Evolutionary conservation across 768 basidiomycete species (phyloP), one percentile per base, ranked within the genome.

Genomic region (Trametes coccinea): DNA sequence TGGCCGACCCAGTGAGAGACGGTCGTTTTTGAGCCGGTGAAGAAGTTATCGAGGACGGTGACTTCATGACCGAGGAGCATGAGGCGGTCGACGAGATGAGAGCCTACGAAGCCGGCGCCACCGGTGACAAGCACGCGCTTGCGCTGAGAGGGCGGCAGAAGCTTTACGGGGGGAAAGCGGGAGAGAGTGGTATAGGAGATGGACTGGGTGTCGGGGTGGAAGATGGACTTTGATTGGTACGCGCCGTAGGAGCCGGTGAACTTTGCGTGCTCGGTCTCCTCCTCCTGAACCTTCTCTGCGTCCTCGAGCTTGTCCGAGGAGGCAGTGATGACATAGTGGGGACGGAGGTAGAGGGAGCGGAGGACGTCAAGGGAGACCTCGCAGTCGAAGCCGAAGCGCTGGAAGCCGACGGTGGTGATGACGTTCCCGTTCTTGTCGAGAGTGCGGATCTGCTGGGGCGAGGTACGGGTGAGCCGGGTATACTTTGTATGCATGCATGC

Each of bases 91-190:
- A 99, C 92, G 50, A 99, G 87, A 77, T 99, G 97, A 34, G 94
- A 96, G 14, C 97, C 97, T 61, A 99, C 96, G 74, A 99, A 99
- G n/a, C 97, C 97, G 40, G 96, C 97, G 44, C 97, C 96, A 60
- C 96, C 96, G 22, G 96, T 98, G 67, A 98, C 90, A 43, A 99
- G 85, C 68, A 98, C 79, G 61, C 96, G 90, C 77, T 96, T 97
- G 69, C 93, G 86, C 62, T 78, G 74, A 2, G 86, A 79, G 22
- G 90, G 85, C 9, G 92, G 75, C 49, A 99, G 85, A 50, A 95
- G 85, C 69, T 85, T 92, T 62, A 99, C 95, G 3, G 96, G 93
- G 9, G 95, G 92, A 75, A 95, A 99, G 46, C 92, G 88, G 56
- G 90, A 87, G 59, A 96, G 84, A 29, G 94, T 93, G 49, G 93